These are phyloP conservation scores for Caryopteris hybrid DNA, from an alignment of 305 asterid genomes.

Conservation along the genomic window DNA sequence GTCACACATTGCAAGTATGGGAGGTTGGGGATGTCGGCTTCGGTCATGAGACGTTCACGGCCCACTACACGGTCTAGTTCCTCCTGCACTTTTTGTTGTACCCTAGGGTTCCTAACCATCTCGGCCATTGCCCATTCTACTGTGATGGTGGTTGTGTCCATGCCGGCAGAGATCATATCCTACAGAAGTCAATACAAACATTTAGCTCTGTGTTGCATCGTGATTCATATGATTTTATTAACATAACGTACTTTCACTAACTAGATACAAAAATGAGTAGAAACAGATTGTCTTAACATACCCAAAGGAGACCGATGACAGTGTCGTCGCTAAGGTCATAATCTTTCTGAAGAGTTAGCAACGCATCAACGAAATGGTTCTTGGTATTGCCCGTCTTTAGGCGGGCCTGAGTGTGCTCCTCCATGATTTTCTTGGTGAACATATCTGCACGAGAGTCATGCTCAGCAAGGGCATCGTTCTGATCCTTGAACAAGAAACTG, in stretches of 20 bases:
- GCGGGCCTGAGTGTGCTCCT: slow-evolving; percentile 51
- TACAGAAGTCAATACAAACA: slow-evolving; percentile 15
- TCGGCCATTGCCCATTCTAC: slow-evolving; percentile 71
- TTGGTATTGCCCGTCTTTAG: slow-evolving; percentile 43
- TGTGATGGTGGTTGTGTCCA: slow-evolving; percentile 60
- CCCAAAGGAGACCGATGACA: slow-evolving; percentile 61
- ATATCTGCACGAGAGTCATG: slow-evolving; percentile 37
- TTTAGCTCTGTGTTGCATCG: neutral
- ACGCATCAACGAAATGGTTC: slow-evolving; percentile 59
- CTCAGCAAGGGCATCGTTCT: slow-evolving; percentile 30
- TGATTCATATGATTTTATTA: neutral
- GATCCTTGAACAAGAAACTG: slow-evolving; percentile 40
- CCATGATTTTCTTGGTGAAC: slow-evolving; percentile 56
- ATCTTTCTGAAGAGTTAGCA: slow-evolving; percentile 51
- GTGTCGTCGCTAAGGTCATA: slow-evolving; percentile 55
- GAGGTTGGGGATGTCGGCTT: slow-evolving; percentile 48
- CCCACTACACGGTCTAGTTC: slow-evolving; percentile 55
- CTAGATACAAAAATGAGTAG: neutral
- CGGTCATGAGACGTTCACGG: slow-evolving; percentile 40
- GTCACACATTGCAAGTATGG: slow-evolving; percentile 47
- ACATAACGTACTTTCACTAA: neutral
- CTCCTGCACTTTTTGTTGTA: slow-evolving; percentile 55
- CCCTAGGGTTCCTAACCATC: slow-evolving; percentile 53
- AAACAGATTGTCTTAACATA: slow-evolving; percentile 5
- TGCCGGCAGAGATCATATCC: slow-evolving; percentile 68